phyloP scores from a whole-genome alignment of 768 basidiomycete species.

The Panaeolus cyanescens region DNA sequence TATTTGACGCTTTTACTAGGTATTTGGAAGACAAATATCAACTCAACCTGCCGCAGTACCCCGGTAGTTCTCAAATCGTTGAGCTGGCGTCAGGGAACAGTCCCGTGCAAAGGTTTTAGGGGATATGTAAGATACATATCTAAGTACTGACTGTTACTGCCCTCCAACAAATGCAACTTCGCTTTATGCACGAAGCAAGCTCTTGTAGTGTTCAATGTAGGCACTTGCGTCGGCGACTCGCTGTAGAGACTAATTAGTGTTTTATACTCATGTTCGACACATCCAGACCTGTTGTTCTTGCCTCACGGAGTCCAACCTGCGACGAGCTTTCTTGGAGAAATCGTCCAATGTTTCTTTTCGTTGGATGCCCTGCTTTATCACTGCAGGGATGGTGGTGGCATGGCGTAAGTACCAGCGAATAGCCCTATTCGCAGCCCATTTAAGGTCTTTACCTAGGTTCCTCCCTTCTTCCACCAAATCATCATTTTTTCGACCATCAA shows the following conservation, averaged over 20 bases:
- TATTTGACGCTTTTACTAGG: conserved; percentile 39
- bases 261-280: background rate
- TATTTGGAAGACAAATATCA: conserved; percentile 69
- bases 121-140: background rate
- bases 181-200: conserved; percentile 14
- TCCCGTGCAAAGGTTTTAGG: conserved; percentile 2
- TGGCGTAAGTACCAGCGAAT: no score
- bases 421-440: no score
- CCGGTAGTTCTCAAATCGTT: conserved; percentile 80
- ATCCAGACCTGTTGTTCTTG: background rate
- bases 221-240: conserved; percentile 22
- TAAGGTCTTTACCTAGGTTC: no score
- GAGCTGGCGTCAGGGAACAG: conserved; percentile 50
- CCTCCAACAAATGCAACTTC: background rate
- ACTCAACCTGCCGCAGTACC: conserved; percentile 83
- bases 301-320: background rate
- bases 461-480: no score
- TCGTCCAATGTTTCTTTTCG: background rate
- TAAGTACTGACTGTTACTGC: background rate
- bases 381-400: background rate
- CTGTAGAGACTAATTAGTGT: conserved; percentile 6
- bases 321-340: background rate
- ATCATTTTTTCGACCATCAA: no score
- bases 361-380: background rate
- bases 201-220: conserved; percentile 20